A percentile compares a stretch with the other conserved stretches of the same genome.
Conservation (phyloP, 345 rosid species). For the Salix purpurea region DNA sequence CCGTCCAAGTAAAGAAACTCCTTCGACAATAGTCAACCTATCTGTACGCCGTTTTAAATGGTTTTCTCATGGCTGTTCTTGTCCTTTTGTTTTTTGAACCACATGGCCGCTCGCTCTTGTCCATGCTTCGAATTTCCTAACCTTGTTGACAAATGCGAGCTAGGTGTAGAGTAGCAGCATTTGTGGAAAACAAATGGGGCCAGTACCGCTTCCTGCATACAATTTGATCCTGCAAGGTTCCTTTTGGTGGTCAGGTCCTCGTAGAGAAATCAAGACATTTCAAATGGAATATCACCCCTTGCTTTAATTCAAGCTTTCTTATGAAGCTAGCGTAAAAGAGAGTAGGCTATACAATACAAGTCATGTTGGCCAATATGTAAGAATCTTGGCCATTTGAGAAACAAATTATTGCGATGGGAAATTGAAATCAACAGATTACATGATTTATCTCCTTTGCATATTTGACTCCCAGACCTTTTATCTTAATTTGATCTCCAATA, state of each 20-base stretch:
- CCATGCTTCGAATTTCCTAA: background rate
- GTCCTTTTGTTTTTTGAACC: background rate
- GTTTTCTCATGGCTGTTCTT: background rate
- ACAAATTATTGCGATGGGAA: background rate
- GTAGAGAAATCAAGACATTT: background rate
- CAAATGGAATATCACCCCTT: background rate
- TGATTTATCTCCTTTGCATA: background rate
- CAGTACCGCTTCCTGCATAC: no score
- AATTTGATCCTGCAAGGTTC: background rate
- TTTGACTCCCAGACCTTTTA: background rate
- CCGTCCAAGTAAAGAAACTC: no score
- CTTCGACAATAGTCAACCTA: background rate
- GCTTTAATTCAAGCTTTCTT: background rate
- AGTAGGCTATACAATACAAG: background rate
- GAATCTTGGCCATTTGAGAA: background rate
- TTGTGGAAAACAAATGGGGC: background rate
- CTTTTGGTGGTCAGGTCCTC: background rate
- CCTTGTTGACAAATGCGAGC: background rate
- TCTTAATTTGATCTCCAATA: background rate
- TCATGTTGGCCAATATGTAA: no score
- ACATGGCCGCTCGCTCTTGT: background rate
- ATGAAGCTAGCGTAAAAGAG: background rate
- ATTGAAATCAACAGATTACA: no score
- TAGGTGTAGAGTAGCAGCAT: background rate
- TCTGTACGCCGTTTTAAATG: background rate